Base-by-base conservation (phyloP, 2,329 filamentous ascomycete genomes). In the Epichloe typhina region DNA sequence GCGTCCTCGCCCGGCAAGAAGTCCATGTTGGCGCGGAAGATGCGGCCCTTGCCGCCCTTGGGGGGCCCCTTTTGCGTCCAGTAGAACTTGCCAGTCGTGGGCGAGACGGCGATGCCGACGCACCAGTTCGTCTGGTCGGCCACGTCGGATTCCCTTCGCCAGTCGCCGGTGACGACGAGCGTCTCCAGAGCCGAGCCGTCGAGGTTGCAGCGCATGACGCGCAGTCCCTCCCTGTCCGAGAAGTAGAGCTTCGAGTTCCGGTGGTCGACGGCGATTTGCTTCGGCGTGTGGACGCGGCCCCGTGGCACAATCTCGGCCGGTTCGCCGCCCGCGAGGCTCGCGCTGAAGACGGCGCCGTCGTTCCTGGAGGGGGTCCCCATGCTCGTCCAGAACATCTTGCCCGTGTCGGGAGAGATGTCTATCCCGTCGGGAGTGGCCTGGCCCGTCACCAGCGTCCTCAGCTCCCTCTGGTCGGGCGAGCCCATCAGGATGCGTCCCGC, bases 1-100 rank as follows among this genome's bases (percentile, higher is more conserved):
- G 67, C 63, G n/a, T 57, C 60, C 49, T 65, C 55, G 0, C 66
- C 66, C 0, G 69, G 67, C 3, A 66, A 43, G 5, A 51, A 66
- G 0, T 68, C 58, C 0, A 79, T 62, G 15, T 63, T 59, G 0
- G 78, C 76, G 4, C 67, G 62, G 58, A 77, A 76, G 42, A 83
- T 79, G 3, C 72, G 67, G 0, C 79, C 79, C 40, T 69, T 58
- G 1, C 61, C 63, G 0, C 66, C 69, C 59, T 81, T 82, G 3
- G 71, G 69, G 0, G 67, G 63, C 0, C 79, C 79, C 56, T 82
- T 82, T 48, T 82, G 78, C 0, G 74, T 77, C 79, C 79, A 83
- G 66, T 75, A 82, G 44, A 82, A 66, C 41, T 71, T 68, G 13
- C 69, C 68, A 1, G 63, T 61, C 0, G 60, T 52, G 0, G 63